These are phyloP conservation scores for Colletotrichum theobromicola DNA, from an alignment of 2,329 filamentous ascomycete genomes.

Conservation along the genomic window DNA sequence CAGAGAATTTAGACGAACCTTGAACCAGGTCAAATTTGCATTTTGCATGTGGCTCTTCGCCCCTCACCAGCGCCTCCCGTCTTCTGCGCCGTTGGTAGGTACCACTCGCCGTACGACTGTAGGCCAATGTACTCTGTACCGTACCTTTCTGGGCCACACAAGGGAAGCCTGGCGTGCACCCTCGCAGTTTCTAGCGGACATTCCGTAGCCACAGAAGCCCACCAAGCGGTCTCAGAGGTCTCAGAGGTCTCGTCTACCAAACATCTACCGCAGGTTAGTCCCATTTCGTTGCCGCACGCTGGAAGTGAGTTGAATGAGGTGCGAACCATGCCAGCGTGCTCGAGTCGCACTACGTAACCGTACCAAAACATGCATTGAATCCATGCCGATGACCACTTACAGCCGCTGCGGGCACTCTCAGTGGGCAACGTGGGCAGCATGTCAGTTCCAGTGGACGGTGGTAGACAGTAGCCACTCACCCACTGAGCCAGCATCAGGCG, in stretches of 20 bases:
- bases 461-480: not conserved
- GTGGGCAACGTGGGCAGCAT: not conserved
- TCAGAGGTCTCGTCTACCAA: not conserved
- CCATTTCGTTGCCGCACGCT: not conserved
- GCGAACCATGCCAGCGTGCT: not conserved
- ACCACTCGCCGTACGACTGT: not conserved
- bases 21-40: slow-evolving; percentile 23
- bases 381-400: not conserved
- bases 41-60: slow-evolving; percentile 22
- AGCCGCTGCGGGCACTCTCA: slow-evolving; percentile 2
- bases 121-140: not conserved
- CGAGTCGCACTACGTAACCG: slow-evolving; percentile 14
- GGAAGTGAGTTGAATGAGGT: not conserved
- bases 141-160: not conserved
- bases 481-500: not conserved
- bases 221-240: not conserved
- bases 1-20: slow-evolving; percentile 18
- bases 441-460: not conserved
- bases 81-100: not conserved
- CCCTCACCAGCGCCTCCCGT: slow-evolving; percentile 19
- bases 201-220: slow-evolving; percentile 1
- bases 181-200: slow-evolving; percentile 11
- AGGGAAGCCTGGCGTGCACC: not conserved
- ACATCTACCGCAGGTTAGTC: not conserved
- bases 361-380: not conserved